phyloP scores from a whole-genome alignment of 2,329 filamentous ascomycete species.

The Neophaeococcomyces mojaviensis region DNA sequence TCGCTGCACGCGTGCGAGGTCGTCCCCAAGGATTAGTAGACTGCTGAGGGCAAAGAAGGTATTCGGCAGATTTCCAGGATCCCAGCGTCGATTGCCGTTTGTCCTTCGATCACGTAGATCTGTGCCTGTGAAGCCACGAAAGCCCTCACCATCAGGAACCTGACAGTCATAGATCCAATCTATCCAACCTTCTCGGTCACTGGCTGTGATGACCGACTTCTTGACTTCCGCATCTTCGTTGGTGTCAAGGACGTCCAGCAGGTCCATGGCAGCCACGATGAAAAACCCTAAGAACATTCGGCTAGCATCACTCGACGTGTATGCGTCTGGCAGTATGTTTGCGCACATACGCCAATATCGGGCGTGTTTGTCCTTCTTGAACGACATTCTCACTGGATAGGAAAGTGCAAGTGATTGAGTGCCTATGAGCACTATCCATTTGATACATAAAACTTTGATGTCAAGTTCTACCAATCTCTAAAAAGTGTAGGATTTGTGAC shows the following conservation, averaged over 20 bases:
- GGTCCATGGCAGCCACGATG: slow-evolving; percentile 74
- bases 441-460: no score
- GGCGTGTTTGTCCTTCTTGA: slow-evolving; percentile 60
- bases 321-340: slow-evolving; percentile 69
- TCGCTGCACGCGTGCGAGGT: slow-evolving; percentile 59
- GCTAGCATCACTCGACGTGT: slow-evolving; percentile 82
- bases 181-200: slow-evolving; percentile 50
- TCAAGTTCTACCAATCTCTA: no score
- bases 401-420: no score
- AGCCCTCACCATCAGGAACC: slow-evolving; percentile 70
- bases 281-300: slow-evolving; percentile 88
- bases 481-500: no score
- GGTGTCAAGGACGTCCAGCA: slow-evolving; percentile 59
- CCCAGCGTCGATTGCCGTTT: slow-evolving; percentile 52
- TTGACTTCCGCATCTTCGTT: slow-evolving; percentile 36
- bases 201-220: slow-evolving; percentile 19
- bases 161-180: slow-evolving; percentile 83
- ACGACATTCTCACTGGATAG: neutral
- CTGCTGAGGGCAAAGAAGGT: slow-evolving; percentile 81
- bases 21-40: slow-evolving; percentile 59
- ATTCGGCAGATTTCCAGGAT: slow-evolving; percentile 75
- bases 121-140: slow-evolving; percentile 74
- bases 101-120: slow-evolving; percentile 43
- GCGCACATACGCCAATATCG: slow-evolving; percentile 90
- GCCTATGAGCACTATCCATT: no score